Evolutionary conservation across 805 yeast genomes (phyloP).

Genomic region (Ogataea allantospora): DNA sequence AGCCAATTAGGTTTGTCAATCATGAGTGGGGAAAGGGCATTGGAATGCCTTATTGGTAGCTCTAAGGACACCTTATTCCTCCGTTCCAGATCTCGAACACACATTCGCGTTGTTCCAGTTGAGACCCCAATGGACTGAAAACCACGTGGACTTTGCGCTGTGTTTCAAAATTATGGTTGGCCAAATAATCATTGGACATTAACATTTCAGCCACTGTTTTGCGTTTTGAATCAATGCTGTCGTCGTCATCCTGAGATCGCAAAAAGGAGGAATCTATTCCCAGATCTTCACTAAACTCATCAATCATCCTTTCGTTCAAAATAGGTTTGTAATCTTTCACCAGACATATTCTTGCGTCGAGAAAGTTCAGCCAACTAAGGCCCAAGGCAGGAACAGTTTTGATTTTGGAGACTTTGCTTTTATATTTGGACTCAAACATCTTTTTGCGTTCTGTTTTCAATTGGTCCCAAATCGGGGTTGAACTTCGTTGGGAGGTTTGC

Average conservation of each 20-base stretch:
- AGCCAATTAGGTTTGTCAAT: conserved; percentile 33
- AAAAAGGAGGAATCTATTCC: conserved; percentile 30
- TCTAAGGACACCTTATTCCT: conserved; percentile 29
- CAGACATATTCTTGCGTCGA: conserved; percentile 49
- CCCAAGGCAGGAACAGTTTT: conserved; percentile 54
- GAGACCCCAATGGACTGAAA: conserved; percentile 28
- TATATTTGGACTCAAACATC: conserved; percentile 32
- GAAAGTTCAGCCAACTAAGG: conserved; percentile 49
- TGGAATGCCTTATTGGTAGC: conserved; percentile 35
- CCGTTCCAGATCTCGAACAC: conserved; percentile 39
- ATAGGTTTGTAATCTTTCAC: conserved; percentile 43
- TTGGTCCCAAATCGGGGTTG: conserved; percentile 25
- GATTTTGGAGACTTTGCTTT: conserved; percentile 32
- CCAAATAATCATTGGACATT: conserved; percentile 30
- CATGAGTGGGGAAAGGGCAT: conserved; percentile 34
- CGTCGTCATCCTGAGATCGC: conserved; percentile 12
- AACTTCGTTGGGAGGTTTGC: conserved; percentile 7
- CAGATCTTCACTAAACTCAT: conserved; percentile 33
- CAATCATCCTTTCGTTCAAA: conserved; percentile 34
- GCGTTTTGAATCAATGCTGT: conserved; percentile 10
- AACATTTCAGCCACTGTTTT: conserved; percentile 25
- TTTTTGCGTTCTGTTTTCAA: conserved; percentile 28
- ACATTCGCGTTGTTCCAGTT: conserved; percentile 18
- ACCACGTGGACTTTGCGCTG: conserved; percentile 30
- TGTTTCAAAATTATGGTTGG: conserved; percentile 33